Percentiles rank a stretch among this genome's conserved stretches.
Conservation (phyloP, 768 basidiomycete species). For the Lyophyllum atratum region DNA sequence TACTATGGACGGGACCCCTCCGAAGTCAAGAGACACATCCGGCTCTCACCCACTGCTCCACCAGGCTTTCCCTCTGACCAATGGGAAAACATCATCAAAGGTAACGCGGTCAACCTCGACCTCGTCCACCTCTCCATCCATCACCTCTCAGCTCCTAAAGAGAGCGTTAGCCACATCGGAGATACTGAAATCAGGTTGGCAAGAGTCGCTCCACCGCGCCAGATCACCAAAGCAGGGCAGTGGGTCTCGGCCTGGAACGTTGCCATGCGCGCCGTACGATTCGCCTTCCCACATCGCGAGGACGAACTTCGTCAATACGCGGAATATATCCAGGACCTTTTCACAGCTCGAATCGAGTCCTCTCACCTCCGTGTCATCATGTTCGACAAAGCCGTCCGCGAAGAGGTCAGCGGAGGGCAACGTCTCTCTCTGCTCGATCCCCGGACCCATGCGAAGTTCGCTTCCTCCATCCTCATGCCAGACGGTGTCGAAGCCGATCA, state of each 20-base stretch:
- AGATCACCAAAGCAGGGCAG: not conserved
- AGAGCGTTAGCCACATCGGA: slow-evolving; percentile 14
- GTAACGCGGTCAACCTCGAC: not conserved
- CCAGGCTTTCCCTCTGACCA: slow-evolving; percentile 2
- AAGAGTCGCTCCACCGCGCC: not conserved
- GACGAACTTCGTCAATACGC: slow-evolving; percentile 26
- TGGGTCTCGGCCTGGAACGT: not conserved
- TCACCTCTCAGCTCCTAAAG: slow-evolving; percentile 14
- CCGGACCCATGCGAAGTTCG: not conserved
- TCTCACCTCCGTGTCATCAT: slow-evolving; percentile 26
- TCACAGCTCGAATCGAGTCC: slow-evolving; percentile 9
- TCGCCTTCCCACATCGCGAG: slow-evolving; percentile 21
- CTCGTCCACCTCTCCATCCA: slow-evolving; percentile 9
- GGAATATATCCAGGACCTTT: slow-evolving; percentile 24
- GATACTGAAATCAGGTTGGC: slow-evolving; percentile 10
- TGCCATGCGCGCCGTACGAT: slow-evolving; percentile 11
- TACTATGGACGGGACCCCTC: not conserved
- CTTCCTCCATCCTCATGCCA: slow-evolving; percentile 9
- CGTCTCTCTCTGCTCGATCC: slow-evolving; percentile 22
- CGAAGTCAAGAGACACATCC: not conserved
- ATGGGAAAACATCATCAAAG: slow-evolving; percentile 5
- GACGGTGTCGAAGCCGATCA: not conserved
- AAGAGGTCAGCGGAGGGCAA: slow-evolving; percentile 18
- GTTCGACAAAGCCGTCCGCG: slow-evolving; percentile 31
- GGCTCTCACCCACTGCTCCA: not conserved